These are phyloP conservation scores for Agaricus sinodeliciosus DNA, from an alignment of 768 basidiomycete species.

Conservation along the genomic window DNA sequence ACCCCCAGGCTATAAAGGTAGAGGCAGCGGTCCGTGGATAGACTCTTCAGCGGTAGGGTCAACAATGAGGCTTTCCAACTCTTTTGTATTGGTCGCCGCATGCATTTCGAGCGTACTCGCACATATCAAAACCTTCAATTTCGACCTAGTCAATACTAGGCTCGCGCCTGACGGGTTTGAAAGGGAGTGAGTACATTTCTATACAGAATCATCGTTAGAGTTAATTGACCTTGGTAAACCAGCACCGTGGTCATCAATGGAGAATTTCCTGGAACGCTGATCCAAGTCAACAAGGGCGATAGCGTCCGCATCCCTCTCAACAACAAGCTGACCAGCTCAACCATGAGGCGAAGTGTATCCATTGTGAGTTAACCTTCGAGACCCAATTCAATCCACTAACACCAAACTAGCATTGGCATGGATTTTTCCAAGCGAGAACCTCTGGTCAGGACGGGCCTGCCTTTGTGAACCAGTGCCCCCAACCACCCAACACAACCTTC, in stretches of 20 bases:
- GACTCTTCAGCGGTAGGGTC: too few species aligned
- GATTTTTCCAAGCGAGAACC: constrained; percentile 34
- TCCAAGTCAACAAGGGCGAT: constrained; percentile 33
- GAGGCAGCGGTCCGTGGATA: too few species aligned
- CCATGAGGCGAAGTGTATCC: constrained; percentile 26
- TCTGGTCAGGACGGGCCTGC: constrained; percentile 39
- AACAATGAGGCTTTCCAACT: too few species aligned
- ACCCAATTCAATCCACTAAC: background rate
- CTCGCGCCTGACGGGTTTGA: constrained; percentile 37
- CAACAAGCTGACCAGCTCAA: constrained; percentile 23
- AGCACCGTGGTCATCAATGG: constrained; percentile 35
- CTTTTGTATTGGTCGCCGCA: too few species aligned
- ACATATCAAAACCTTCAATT: background rate
- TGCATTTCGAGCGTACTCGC: too few species aligned
- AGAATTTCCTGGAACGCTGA: constrained; percentile 31
- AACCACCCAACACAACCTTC: constrained; percentile 14
- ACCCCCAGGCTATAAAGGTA: too few species aligned
- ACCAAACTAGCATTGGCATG: background rate
- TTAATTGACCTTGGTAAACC: background rate
- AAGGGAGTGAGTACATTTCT: constrained; percentile 10
- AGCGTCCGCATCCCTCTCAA: constrained; percentile 25
- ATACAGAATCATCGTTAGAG: background rate
- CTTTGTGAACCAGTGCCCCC: constrained; percentile 13
- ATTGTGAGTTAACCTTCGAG: constrained; percentile 16
- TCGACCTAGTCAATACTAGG: constrained; percentile 27